Percentiles rank a stretch among this genome's conserved stretches.
These are phyloP conservation scores for Grammothele lineata DNA, from an alignment of 768 basidiomycete genomes.

Conservation along the genomic window DNA sequence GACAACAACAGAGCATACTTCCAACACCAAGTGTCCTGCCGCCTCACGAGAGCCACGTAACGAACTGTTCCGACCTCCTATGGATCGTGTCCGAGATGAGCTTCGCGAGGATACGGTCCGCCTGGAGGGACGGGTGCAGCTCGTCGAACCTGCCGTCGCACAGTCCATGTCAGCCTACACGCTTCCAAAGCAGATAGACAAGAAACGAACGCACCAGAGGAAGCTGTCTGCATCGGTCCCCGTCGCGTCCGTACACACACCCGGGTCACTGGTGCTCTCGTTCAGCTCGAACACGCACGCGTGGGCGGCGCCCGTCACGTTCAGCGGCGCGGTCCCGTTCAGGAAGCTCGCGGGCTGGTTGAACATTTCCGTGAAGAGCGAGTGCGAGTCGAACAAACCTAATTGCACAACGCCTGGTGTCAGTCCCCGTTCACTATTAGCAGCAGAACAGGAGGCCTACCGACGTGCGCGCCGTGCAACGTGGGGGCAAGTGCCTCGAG, in stretches of 20 bases:
- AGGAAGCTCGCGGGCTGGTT: constrained; percentile 47
- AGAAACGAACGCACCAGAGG: constrained; percentile 37
- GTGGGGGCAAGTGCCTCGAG: constrained; percentile 22
- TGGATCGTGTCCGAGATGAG: constrained; percentile 47
- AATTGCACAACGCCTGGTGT: neutral
- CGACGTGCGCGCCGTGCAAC: constrained; percentile 48
- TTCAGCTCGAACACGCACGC: constrained; percentile 43
- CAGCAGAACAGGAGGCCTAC: constrained; percentile 27
- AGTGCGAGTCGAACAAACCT: constrained; percentile 62
- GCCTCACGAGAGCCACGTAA: constrained; percentile 42
- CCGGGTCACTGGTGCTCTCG: constrained; percentile 25
- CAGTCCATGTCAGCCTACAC: neutral
- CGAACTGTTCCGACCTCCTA: constrained; percentile 41
- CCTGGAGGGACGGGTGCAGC: constrained; percentile 57
- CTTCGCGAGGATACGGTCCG: constrained; percentile 47
- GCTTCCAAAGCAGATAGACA: neutral
- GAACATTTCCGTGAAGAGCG: constrained; percentile 57
- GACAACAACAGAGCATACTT: too few relatives aligned
- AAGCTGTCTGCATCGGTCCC: constrained; percentile 53
- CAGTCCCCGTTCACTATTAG: constrained; percentile 6
- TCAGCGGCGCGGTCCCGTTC: constrained; percentile 60
- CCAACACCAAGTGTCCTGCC: too few relatives aligned
- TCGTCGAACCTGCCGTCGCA: constrained; percentile 42
- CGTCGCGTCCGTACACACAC: constrained; percentile 33
- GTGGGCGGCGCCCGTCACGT: constrained; percentile 49